Evolutionary conservation across 1,139 yeast genomes (phyloP), one percentile per base, ranked within the genome.

Genomic region (Candida buenavistaensis): DNA sequence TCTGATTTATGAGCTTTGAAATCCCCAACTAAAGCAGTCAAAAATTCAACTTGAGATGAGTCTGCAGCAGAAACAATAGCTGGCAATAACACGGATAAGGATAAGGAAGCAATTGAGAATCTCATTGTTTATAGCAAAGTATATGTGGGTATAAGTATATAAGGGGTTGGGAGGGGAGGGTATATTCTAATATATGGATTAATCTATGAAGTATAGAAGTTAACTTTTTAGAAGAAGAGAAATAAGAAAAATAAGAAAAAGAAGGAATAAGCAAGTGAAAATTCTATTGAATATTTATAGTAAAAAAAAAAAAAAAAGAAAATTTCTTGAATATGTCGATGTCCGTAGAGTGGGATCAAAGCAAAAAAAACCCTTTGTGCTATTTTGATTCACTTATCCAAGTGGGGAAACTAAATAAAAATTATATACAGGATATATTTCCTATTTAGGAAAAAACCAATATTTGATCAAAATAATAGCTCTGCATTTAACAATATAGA

Each of bases 1-100:
- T 56, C 52, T 6, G 28, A 31, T 12, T 48, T 48, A 38, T 59
- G 50, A 31, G 46, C 40, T 38, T 58, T 59, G 44, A 48, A 64
- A 46, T 68, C 74, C 30, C 57, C 45, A 6, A 66, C 74, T 33
- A 68, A 59, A 3, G 66, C 70, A 13, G 72, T 66, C 35, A 68
- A 56, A 44, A 68, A 68, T 14, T 50, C 52, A 23, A 58, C 61
- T 11, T 67, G 64, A n/a, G 46, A 47, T 23, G 50, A 33, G 25
- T 51, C 56, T 21, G 56, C 64, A 12, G 67, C 67, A 5, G 45
- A 31, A n/a, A 50, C 56, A 4, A 48, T 30, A 21, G 37, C 15
- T 5, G 32, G 33, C 14, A 33, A 22, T 6, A 39, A 16, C 3
- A 46, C 53, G n/a, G 51, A 39, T 23, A 50, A 50, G 16, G 43